phyloP scores from a whole-genome alignment of 768 basidiomycete species.

The Rhodotorula babjevae region DNA sequence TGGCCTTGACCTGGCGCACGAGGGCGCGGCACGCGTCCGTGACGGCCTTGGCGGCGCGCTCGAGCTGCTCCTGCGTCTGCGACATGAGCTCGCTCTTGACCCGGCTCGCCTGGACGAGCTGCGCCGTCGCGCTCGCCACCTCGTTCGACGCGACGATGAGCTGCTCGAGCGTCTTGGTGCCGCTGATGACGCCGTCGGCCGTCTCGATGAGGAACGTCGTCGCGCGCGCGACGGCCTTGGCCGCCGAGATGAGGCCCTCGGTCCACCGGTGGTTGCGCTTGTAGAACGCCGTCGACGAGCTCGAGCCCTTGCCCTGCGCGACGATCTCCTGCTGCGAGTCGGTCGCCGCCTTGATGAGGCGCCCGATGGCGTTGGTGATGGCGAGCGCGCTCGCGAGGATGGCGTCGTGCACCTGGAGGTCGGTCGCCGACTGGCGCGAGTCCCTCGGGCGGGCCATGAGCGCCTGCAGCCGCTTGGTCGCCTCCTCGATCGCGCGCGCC shows the following conservation, averaged over 20 bases:
- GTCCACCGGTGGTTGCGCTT: conserved; percentile 99
- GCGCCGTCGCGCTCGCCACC: conserved; percentile 92
- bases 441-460: conserved; percentile 89
- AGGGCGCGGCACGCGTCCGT: conserved; percentile 95
- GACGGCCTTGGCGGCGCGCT: conserved; percentile 93
- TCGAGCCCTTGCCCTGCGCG: conserved; percentile 86
- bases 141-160: conserved; percentile 99
- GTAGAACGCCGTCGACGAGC: conserved; percentile 92
- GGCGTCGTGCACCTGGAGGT: conserved; percentile 95
- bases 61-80: conserved; percentile 93
- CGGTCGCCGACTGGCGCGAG: conserved; percentile 79
- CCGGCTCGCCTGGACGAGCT: conserved; percentile 94
- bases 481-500: conserved; percentile 85
- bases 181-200: conserved; percentile 86
- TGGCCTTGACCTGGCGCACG: conserved; percentile 91
- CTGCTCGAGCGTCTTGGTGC: conserved; percentile 94
- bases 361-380: conserved; percentile 89
- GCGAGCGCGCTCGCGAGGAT: conserved; percentile 89
- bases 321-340: conserved; percentile 99
- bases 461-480: conserved; percentile 80
- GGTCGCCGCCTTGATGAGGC: conserved; percentile 91
- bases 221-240: conserved; percentile 94
- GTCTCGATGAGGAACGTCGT: conserved; percentile 92
- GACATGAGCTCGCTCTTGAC: conserved; percentile 99
- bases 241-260: conserved; percentile 95